Evolutionary conservation across 2,329 filamentous ascomycete genomes (phyloP).

Genomic region (Pseudogymnoascus sp.): DNA sequence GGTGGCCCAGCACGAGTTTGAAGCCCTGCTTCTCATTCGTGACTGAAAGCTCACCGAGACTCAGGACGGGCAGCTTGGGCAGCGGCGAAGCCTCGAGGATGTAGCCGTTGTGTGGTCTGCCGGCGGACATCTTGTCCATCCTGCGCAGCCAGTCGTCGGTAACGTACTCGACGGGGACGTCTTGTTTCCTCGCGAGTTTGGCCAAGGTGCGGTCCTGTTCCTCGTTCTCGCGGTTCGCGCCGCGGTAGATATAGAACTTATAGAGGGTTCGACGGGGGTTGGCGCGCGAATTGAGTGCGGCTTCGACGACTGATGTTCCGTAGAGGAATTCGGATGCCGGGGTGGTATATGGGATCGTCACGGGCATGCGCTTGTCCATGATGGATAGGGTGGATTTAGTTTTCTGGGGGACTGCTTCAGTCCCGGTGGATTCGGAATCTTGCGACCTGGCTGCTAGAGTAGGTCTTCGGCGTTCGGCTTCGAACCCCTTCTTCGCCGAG

Average conservation of each 20-base stretch:
- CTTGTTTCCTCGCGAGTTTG: slow-evolving; percentile 40
- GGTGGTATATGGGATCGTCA: slow-evolving; percentile 62
- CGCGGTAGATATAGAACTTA: slow-evolving; percentile 70
- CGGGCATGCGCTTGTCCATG: slow-evolving; percentile 23
- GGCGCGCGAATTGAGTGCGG: slow-evolving; percentile 57
- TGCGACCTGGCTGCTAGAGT: background rate
- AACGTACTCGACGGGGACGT: slow-evolving; percentile 53
- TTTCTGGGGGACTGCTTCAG: background rate
- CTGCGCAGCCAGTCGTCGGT: slow-evolving; percentile 55
- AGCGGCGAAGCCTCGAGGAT: slow-evolving; percentile 82
- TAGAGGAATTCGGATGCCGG: slow-evolving; percentile 90
- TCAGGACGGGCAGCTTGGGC: slow-evolving; percentile 60
- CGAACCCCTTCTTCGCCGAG: slow-evolving; percentile 4
- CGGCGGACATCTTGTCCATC: slow-evolving; percentile 76
- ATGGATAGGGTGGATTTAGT: background rate
- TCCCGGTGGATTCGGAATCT: background rate
- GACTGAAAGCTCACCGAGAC: slow-evolving; percentile 37
- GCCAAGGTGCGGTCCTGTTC: slow-evolving; percentile 40
- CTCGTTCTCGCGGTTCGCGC: slow-evolving; percentile 46
- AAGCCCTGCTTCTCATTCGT: slow-evolving; percentile 42
- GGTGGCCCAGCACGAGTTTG: slow-evolving; percentile 53
- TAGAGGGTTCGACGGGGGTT: slow-evolving; percentile 65
- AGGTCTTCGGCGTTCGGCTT: background rate
- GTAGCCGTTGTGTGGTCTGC: slow-evolving; percentile 83
- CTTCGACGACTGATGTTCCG: slow-evolving; percentile 71